Conservation (phyloP, 2,329 filamentous ascomycete species). For the Parascedosporium putredinis region DNA sequence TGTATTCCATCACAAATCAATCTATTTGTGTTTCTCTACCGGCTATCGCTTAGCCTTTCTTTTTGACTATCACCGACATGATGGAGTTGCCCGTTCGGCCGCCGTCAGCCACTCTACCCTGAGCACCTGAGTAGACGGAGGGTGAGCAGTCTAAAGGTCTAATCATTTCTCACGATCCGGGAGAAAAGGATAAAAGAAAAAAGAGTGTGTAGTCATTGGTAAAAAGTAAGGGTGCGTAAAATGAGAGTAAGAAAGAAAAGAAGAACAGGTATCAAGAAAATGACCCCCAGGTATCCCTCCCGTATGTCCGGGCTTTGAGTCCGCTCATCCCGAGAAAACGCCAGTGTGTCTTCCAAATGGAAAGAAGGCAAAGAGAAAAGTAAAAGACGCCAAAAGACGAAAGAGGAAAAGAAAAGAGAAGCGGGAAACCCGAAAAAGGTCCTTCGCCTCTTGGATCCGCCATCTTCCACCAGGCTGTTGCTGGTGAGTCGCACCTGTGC, state of each 20-base stretch:
- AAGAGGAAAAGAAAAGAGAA: neutral
- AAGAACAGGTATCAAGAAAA: neutral
- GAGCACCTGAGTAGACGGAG: too few relatives aligned
- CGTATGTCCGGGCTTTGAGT: neutral
- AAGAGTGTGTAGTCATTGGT: neutral
- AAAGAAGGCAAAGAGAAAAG: neutral
- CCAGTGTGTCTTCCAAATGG: neutral
- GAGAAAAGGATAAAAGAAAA: neutral
- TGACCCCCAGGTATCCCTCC: neutral
- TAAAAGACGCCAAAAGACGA: conserved; percentile 1
- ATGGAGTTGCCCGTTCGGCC: too few relatives aligned
- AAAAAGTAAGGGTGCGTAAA: neutral
- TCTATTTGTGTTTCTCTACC: too few relatives aligned
- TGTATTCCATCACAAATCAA: too few relatives aligned
- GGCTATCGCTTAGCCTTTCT: too few relatives aligned
- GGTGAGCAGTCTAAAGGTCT: too few relatives aligned
- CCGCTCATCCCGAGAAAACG: neutral
- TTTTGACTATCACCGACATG: too few relatives aligned
- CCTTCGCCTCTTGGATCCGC: too few relatives aligned
- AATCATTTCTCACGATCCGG: too few relatives aligned
- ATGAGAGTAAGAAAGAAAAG: neutral
- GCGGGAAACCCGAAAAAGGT: too few relatives aligned
- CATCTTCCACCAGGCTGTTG: neutral
- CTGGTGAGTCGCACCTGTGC: too few relatives aligned
- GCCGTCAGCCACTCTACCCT: too few relatives aligned